These are phyloP conservation scores for Escovopsis sp. DNA, from an alignment of 2,329 filamentous ascomycete species.

Conservation along the genomic window DNA sequence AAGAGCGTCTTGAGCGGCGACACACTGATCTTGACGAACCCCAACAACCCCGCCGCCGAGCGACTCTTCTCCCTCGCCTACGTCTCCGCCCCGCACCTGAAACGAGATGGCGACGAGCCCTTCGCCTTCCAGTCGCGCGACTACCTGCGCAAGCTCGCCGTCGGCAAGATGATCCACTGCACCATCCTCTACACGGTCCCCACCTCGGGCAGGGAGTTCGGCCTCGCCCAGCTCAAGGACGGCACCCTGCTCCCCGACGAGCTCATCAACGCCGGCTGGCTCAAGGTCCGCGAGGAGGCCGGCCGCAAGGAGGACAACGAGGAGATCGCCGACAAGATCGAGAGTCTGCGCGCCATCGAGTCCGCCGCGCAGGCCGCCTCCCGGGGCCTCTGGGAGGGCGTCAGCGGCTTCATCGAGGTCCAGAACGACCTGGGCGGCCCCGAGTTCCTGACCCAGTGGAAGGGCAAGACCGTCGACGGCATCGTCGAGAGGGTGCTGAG, in stretches of 20 bases:
- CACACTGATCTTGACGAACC: slow-evolving; percentile 69
- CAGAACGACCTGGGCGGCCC: slow-evolving; percentile 68
- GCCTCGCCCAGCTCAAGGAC: slow-evolving; percentile 59
- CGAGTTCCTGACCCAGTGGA: slow-evolving; percentile 68
- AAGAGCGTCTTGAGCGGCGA: slow-evolving; percentile 93
- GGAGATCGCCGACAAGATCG: slow-evolving; percentile 53
- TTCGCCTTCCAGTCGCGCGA: slow-evolving; percentile 92
- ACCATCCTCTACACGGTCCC: slow-evolving; percentile 77
- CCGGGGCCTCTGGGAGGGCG: slow-evolving; percentile 67
- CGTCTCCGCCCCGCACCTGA: slow-evolving; percentile 74
- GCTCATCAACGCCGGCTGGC: slow-evolving; percentile 75
- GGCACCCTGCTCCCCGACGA: slow-evolving; percentile 68
- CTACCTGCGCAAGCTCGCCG: slow-evolving; percentile 66
- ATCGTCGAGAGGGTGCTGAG: slow-evolving; percentile 84
- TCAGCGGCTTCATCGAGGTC: slow-evolving; percentile 54
- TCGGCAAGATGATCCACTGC: slow-evolving; percentile 81
- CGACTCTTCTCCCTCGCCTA: slow-evolving; percentile 82
- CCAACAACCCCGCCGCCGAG: slow-evolving; percentile 69
- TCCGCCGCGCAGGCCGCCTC: slow-evolving; percentile 59
- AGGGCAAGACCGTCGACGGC: slow-evolving; percentile 70
- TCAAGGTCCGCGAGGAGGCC: slow-evolving; percentile 86
- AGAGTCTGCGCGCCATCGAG: slow-evolving; percentile 65
- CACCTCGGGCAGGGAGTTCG: slow-evolving; percentile 75
- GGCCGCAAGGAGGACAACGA: slow-evolving; percentile 81
- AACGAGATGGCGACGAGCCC: slow-evolving; percentile 79